phyloP scores from a whole-genome alignment of 1,284 basidiomycete genomes.

The Anthracocystis walkeri region DNA sequence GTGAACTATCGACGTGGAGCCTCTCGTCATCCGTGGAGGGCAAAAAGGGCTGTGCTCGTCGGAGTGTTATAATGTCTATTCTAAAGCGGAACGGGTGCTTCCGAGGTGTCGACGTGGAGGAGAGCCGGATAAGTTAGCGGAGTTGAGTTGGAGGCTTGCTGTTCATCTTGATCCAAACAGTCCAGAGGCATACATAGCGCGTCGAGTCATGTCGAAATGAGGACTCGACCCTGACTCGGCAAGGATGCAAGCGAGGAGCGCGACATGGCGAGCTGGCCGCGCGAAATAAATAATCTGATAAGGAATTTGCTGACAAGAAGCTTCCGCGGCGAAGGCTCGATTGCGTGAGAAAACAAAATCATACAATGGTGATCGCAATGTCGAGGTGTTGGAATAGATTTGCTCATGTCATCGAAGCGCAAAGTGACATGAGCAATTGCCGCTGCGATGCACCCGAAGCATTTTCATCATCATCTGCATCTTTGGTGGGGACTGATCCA shows the following conservation, averaged over 20 bases:
- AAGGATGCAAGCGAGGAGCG: constrained; percentile 14
- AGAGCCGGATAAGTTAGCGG: not conserved
- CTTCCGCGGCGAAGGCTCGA: too few relatives aligned
- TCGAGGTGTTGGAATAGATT: too few relatives aligned
- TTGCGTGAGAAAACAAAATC: too few relatives aligned
- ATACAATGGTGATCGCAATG: too few relatives aligned
- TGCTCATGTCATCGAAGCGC: too few relatives aligned
- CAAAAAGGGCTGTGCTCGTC: constrained; percentile 11
- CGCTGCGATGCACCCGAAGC: too few relatives aligned
- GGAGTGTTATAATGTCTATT: not conserved
- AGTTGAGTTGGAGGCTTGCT: constrained; percentile 6
- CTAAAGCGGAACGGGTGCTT: constrained; percentile 1
- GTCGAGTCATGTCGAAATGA: constrained; percentile 16
- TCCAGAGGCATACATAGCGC: too few relatives aligned
- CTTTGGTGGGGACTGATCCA: too few relatives aligned
- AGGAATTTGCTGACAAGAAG: not conserved
- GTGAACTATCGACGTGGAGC: not conserved
- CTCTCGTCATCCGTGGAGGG: not conserved
- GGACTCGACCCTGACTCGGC: constrained; percentile 7
- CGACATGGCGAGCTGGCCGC: not conserved
- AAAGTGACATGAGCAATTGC: too few relatives aligned
- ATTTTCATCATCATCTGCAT: too few relatives aligned
- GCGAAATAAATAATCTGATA: constrained; percentile 11
- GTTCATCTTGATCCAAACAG: not conserved
- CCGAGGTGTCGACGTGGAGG: constrained; percentile 16